phyloP scores from a whole-genome alignment of 1,284 basidiomycete species.

The Tilletia setariae region DNA sequence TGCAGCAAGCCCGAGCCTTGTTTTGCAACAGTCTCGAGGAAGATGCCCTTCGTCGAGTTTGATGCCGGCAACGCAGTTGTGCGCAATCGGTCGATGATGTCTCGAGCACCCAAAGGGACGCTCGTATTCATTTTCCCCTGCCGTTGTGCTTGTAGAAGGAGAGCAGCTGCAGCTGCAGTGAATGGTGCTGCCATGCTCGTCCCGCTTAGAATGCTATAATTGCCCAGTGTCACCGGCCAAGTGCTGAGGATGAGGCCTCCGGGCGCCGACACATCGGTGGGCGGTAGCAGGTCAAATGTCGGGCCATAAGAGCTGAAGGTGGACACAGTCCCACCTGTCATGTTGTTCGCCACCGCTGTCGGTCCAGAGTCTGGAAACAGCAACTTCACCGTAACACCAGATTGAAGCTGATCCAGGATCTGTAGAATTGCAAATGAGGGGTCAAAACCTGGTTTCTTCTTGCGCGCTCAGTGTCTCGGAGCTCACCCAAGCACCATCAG shows the following conservation, averaged over 20 bases:
- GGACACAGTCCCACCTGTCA: conserved; percentile 18
- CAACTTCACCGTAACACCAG: conserved; percentile 2
- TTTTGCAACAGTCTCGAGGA: conserved; percentile 20
- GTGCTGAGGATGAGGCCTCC: conserved; percentile 17
- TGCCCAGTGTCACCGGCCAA: conserved; percentile 17
- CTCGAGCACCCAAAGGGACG: background rate
- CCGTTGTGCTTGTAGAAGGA: conserved; percentile 16
- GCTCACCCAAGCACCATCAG: conserved; percentile 20
- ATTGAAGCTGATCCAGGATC: conserved; percentile 18
- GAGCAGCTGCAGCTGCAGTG: conserved; percentile 17
- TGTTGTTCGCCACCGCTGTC: conserved; percentile 12
- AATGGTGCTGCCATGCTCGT: conserved; percentile 20
- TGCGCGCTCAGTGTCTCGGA: background rate
- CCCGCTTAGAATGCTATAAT: conserved; percentile 17
- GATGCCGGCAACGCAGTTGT: conserved; percentile 15
- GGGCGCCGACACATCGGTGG: conserved; percentile 15
- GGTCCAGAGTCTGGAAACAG: conserved; percentile 13
- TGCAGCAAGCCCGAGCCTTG: conserved; percentile 19
- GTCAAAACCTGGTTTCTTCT: background rate
- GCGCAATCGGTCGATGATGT: conserved; percentile 16
- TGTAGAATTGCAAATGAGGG: background rate
- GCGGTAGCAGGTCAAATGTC: conserved; percentile 14
- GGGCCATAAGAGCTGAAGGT: conserved; percentile 18
- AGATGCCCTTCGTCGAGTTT: conserved; percentile 17
- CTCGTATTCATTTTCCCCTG: background rate